Conservation (phyloP, 768 basidiomycete genomes). For the Baorangia bicolor region DNA sequence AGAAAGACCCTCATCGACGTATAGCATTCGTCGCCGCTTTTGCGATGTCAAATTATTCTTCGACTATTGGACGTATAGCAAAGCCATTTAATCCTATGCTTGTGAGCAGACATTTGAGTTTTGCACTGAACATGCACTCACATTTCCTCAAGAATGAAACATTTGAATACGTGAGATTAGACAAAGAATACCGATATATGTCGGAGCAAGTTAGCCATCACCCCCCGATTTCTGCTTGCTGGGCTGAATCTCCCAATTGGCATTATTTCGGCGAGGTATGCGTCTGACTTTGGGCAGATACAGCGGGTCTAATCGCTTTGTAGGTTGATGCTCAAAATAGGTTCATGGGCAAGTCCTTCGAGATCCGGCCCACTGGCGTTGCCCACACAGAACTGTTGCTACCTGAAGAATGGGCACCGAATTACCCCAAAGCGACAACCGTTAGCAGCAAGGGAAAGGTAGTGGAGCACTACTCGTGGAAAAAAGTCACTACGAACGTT, state of each 20-base stretch:
- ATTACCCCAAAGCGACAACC: conserved; percentile 59
- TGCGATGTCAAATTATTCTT: conserved; percentile 97
- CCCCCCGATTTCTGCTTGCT: conserved; percentile 95
- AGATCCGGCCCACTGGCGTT: conserved; percentile 93
- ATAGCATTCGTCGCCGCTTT: conserved; percentile 95
- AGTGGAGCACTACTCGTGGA: conserved; percentile 92
- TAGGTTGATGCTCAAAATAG: conserved; percentile 96
- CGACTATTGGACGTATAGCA: conserved; percentile 93
- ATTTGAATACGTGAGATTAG: conserved; percentile 88
- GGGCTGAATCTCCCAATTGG: conserved; percentile 89
- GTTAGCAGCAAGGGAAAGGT: conserved; percentile 50
- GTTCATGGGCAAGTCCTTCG: conserved; percentile 95
- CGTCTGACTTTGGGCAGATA: not conserved
- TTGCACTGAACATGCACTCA: not conserved
- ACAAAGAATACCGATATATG: conserved; percentile 88
- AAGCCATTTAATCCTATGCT: conserved; percentile 98
- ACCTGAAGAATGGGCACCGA: conserved; percentile 60
- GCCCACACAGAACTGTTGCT: conserved; percentile 85
- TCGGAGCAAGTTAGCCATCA: conserved; percentile 98
- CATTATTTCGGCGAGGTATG: conserved; percentile 84
- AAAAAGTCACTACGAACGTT: conserved; percentile 88
- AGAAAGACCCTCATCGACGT: conserved; percentile 73
- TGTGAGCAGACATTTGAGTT: conserved; percentile 40
- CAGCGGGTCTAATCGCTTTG: not conserved
- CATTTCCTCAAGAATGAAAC: conserved; percentile 66